phyloP scores from a whole-genome alignment of 1,139 yeast genomes.

The Candida albicans region DNA sequence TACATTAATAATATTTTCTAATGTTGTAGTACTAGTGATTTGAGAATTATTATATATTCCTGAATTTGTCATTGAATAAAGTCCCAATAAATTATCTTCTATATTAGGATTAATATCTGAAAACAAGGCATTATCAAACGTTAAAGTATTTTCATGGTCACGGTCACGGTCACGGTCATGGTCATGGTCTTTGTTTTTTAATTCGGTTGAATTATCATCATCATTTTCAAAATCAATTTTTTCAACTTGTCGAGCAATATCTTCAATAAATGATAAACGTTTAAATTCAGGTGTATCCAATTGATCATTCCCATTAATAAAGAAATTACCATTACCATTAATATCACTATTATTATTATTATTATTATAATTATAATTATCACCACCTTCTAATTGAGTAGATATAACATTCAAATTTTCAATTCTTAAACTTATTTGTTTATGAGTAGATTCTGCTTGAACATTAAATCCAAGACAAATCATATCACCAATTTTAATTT shows the following conservation, averaged over 20 bases:
- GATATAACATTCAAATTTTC: constrained; percentile 69
- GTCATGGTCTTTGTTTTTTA: no score
- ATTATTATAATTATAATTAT: constrained; percentile 4
- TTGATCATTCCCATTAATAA: constrained; percentile 6
- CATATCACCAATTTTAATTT: constrained; percentile 70
- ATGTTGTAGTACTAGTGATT: constrained; percentile 52
- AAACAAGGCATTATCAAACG: constrained; percentile 75
- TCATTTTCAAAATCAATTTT: constrained; percentile 1
- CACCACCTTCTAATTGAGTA: constrained; percentile 14
- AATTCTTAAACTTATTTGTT: constrained; percentile 78
- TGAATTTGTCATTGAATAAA: constrained; percentile 53
- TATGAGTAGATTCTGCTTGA: constrained; percentile 77
- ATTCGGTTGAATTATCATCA: no score
- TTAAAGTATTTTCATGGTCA: constrained; percentile 9
- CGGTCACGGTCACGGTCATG: no score
- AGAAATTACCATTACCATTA: neutral
- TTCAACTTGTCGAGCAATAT: constrained; percentile 24
- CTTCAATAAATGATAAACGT: constrained; percentile 47
- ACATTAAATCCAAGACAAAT: constrained; percentile 92
- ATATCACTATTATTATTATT: neutral
- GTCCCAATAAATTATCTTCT: constrained; percentile 61
- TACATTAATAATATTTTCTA: constrained; percentile 40
- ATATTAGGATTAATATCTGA: constrained; percentile 69
- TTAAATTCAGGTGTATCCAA: constrained; percentile 33
- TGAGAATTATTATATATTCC: constrained; percentile 68